These are phyloP conservation scores for Candida chauliodis DNA, from an alignment of 805 yeast genomes.

Conservation along the genomic window DNA sequence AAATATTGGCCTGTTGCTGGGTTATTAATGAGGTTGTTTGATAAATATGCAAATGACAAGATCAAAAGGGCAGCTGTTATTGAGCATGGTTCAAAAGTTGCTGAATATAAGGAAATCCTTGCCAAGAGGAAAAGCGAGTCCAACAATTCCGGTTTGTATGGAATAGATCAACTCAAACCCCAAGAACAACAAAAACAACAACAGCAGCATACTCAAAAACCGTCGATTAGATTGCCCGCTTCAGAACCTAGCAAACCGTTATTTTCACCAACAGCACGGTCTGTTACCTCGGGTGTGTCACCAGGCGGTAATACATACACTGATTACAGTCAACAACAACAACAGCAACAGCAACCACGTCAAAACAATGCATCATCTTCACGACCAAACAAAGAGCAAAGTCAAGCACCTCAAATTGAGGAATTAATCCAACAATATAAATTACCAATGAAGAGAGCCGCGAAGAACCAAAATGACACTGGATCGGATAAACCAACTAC, in stretches of 20 bases:
- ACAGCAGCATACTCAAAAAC: conserved; percentile 2
- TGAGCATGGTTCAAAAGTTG: conserved; percentile 35
- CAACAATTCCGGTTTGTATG: neutral
- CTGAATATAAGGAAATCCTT: conserved; percentile 35
- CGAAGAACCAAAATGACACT: conserved; percentile 3
- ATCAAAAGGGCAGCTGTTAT: conserved; percentile 39
- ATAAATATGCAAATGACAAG: conserved; percentile 41
- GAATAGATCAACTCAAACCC: conserved; percentile 1
- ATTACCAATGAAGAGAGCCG: conserved; percentile 9
- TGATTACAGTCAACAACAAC: conserved; percentile 9
- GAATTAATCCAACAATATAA: conserved; percentile 33
- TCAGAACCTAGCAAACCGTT: neutral
- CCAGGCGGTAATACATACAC: conserved; percentile 23
- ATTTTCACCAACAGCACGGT: conserved; percentile 13
- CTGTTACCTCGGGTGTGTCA: conserved; percentile 22
- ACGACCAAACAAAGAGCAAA: no score
- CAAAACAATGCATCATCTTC: neutral
- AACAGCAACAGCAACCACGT: conserved; percentile 6
- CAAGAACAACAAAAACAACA: conserved; percentile 3
- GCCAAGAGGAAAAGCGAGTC: conserved; percentile 1
- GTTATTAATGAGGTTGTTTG: conserved; percentile 34
- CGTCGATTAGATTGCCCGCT: neutral
- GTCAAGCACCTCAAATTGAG: conserved; percentile 22
- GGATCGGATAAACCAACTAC: conserved; percentile 4
- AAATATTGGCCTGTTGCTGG: conserved; percentile 38